Base-by-base conservation (phyloP, 169 alveolate species). In the Plasmodium adleri region DNA sequence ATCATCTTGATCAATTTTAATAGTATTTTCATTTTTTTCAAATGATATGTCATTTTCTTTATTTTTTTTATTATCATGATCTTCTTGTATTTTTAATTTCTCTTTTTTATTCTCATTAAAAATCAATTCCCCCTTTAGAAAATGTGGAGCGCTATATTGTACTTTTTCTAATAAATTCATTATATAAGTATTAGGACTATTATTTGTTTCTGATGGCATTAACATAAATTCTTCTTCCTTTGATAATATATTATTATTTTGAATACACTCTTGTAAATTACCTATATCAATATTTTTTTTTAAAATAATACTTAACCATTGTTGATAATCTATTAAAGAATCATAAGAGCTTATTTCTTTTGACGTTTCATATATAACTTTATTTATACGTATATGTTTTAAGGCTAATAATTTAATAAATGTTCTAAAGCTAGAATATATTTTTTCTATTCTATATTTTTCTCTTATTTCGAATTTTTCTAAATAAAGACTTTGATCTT, bases 51-150 rank as follows among this genome's bases (percentile, higher is more conserved):
- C 72, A 47, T 59, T 62, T 28, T 66, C 60, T 4, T 60, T 59
- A 3, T 28, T 12, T 10, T 5, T 39, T 0, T 39, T 39, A 39
- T 0, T 39, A 39, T 39, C 47, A 39, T 39, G 5, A 5, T 39
- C 10, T 6, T 5, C 10, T 17, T n/a, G 24, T 20, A 52, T 15
- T 28, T 49, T 22, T 49, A 8, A 43, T 49, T 15, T 58, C 4
- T 52, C 17, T 2, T 52, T 52, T 12, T 52, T 52, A 12, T 43
- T 12, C 72, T 74, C 72, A 13, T 13, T 28, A 64, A 58, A 73
- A 73, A 83, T 83, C 91, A 83, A 68, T 68, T 83, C 91, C 91
- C 91, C 91, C 13, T 49, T 83, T 83, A 20, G 91, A 83, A 83
- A 83, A 83, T 83, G 49, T 58, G 47, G 39, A 56, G 32, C 64